Conservation (phyloP, 805 yeast species). For the Nakazawaea sp. region DNA sequence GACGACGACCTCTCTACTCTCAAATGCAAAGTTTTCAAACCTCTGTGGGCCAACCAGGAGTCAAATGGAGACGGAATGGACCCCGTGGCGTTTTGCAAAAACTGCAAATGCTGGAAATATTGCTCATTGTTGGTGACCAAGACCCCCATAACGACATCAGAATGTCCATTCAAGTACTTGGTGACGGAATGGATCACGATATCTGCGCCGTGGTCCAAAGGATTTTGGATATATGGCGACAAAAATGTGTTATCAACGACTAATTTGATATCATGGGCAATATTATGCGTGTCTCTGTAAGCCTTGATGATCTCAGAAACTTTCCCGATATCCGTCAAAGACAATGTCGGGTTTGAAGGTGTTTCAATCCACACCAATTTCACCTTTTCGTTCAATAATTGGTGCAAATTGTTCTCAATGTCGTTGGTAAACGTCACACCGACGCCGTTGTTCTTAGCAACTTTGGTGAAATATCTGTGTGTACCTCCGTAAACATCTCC, state of each 20-base stretch:
- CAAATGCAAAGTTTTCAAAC: slow-evolving; percentile 79
- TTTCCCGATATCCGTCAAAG: slow-evolving; percentile 65
- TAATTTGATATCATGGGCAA: slow-evolving; percentile 47
- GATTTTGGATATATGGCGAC: slow-evolving; percentile 84
- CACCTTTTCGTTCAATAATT: slow-evolving; percentile 53
- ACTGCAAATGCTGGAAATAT: slow-evolving; percentile 58
- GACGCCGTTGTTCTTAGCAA: slow-evolving; percentile 75
- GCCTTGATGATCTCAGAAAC: slow-evolving; percentile 49
- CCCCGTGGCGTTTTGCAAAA: slow-evolving; percentile 84
- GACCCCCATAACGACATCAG: slow-evolving; percentile 85
- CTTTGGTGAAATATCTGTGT: slow-evolving; percentile 83
- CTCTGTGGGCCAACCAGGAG: slow-evolving; percentile 90
- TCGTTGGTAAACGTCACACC: slow-evolving; percentile 60
- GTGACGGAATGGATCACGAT: slow-evolving; percentile 86
- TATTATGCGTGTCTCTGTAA: slow-evolving; percentile 27
- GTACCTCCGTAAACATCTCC: slow-evolving; percentile 92
- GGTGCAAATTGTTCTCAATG: slow-evolving; percentile 51
- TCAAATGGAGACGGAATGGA: slow-evolving; percentile 89
- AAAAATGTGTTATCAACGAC: slow-evolving; percentile 88
- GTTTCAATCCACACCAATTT: slow-evolving; percentile 82
- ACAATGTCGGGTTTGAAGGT: slow-evolving; percentile 83
- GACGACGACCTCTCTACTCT: slow-evolving; percentile 65
- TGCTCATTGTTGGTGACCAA: slow-evolving; percentile 60
- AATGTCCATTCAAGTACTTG: slow-evolving; percentile 87
- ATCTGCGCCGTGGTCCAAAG: slow-evolving; percentile 78